These are phyloP conservation scores for Ogataea nitratoaversa DNA, from an alignment of 805 yeast genomes.

Conservation along the genomic window DNA sequence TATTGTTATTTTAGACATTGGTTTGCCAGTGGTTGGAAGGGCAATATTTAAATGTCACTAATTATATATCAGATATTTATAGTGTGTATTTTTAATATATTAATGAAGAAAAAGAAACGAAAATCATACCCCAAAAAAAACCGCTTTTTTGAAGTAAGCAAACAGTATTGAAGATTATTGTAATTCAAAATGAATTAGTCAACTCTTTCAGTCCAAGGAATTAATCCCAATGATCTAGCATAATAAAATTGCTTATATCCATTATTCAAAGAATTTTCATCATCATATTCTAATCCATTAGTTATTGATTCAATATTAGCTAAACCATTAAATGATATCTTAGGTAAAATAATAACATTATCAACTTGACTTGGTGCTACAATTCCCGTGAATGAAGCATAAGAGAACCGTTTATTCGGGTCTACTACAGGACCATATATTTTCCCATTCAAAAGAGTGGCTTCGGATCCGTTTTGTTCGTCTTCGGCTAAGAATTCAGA, in stretches of 20 bases:
- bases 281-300: constrained; percentile 3
- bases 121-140: too few species aligned
- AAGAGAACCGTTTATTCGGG: constrained; percentile 9
- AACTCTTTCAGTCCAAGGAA: constrained; percentile 8
- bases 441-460: too few species aligned
- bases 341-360: constrained; percentile 16
- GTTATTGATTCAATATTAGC: constrained; percentile 2
- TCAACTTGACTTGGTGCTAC: constrained; percentile 16
- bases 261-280: constrained; percentile 3
- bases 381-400: constrained; percentile 13
- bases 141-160: too few species aligned
- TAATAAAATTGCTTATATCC: constrained; percentile 16
- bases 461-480: constrained; percentile 6
- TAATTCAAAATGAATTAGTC: not conserved
- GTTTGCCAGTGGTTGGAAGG: constrained; percentile 19
- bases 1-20: constrained; percentile 17
- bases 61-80: too few species aligned
- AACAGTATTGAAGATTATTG: too few species aligned
- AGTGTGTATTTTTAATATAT: too few species aligned
- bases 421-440: constrained; percentile 14
- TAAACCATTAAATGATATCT: constrained; percentile 17
- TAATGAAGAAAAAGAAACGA: not conserved
- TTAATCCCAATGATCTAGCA: constrained; percentile 23
- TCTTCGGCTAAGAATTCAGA: constrained; percentile 4
- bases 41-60: not conserved